Evolutionary conservation across 1,284 basidiomycete genomes (phyloP), one percentile per base, ranked within the genome.

Genomic region (Ganoderma lucidum): DNA sequence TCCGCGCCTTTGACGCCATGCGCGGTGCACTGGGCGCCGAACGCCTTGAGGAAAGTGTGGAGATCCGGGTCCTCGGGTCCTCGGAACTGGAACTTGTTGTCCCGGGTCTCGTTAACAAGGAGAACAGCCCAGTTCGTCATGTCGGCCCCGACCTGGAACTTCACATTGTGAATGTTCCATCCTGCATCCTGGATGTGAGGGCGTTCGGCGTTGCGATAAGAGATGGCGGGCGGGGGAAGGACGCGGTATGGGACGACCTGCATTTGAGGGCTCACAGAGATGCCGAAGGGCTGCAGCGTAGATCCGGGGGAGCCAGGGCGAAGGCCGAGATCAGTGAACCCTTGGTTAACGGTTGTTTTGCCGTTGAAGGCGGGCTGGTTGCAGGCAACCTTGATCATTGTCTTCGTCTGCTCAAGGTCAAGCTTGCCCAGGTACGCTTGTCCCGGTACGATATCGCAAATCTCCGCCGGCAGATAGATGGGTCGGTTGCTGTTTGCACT

Each of bases 81-180:
- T 4, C 68, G 1, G 68, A 90, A 81, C 23, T 81, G 2, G 67
- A 89, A 81, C 23, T 81, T 79, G 17, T 69, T 67, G 0, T 55
- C 51, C 3, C 83, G 81, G 23, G 77, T 76, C 19, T 92, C 90
- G 28, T 82, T 79, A 19, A 93, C 83, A 15, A 88, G 84, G 1
- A 93, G 71, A 5, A 92, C 85, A 79, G 86, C 88, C 89, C 89
- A 92, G 61, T 81, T 82, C 15, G 75, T 63, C 30, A 92, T 83
- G 1, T 66, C 70, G 0, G 82, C 88, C 0, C 86, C 86, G 3
- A 76, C 75, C 37, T 90, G 88, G 76, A 93, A 92, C 74, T 87
- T 87, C 63, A 91, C 88, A 35, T 89, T 82, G 37, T 89, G 75
- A 63, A 93, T 88, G 71, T 93, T 93, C 93, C 93, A 94, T 39